phyloP scores from a whole-genome alignment of 495 filamentous ascomycete genomes.

The Gamarada debralockiae region DNA sequence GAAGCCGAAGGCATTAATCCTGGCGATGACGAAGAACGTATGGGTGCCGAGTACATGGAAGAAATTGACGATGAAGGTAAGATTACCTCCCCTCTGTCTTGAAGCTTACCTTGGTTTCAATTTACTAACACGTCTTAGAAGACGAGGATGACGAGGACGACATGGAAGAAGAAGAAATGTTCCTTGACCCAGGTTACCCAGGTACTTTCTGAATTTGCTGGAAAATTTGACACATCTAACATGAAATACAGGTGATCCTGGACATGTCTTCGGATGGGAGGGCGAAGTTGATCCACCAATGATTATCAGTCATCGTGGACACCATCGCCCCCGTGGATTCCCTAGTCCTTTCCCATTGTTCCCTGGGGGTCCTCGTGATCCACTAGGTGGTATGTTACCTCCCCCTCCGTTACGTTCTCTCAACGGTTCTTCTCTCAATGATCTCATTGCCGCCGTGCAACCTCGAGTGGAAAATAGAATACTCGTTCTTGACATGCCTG shows the following conservation, averaged over 20 bases:
- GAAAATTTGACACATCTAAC: background rate
- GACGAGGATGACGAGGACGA: constrained; percentile 76
- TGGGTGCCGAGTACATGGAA: constrained; percentile 59
- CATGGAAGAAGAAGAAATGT: constrained; percentile 58
- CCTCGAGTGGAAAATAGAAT: too few species aligned
- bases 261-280: constrained; percentile 24
- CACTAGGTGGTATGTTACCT: constrained; percentile 36
- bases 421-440: background rate
- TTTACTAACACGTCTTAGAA: constrained; percentile 22
- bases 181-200: constrained; percentile 61
- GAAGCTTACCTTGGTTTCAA: too few species aligned
- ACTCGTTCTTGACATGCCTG: too few species aligned
- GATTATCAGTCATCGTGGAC: constrained; percentile 19
- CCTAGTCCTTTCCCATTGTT: constrained; percentile 33
- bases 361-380: constrained; percentile 38
- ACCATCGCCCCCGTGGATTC: constrained; percentile 9
- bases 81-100: background rate
- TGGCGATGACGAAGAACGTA: constrained; percentile 36
- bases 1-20: constrained; percentile 60
- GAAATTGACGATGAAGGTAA: constrained; percentile 60
- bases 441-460: background rate
- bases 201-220: constrained; percentile 45
- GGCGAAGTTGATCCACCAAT: constrained; percentile 35
- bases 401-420: background rate
- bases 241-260: constrained; percentile 15